Evolutionary conservation across 257 asterid genomes (phyloP).

Genomic region (Solanum commersonii): DNA sequence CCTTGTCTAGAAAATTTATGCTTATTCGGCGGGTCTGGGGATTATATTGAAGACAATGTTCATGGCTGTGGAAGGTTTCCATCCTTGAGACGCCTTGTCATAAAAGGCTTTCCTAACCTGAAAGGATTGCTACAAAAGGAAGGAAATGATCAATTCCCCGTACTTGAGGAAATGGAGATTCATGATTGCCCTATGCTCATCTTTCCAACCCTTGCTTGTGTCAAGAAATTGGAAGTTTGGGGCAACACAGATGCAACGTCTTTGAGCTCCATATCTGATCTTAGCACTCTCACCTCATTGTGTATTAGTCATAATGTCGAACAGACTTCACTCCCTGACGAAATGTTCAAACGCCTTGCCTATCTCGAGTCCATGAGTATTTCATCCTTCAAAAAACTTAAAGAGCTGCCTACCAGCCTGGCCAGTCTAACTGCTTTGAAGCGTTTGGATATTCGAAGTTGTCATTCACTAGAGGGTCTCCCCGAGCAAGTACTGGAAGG

Average conservation of each 20-base stretch:
- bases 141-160: neutral
- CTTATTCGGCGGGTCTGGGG: neutral
- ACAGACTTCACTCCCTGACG: neutral
- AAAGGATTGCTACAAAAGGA: constrained; percentile 1
- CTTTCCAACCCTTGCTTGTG: neutral
- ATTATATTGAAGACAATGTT: constrained; percentile 3
- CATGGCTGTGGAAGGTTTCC: neutral
- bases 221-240: neutral
- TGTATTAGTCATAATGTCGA: neutral
- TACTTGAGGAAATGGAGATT: neutral
- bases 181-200: neutral
- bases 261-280: neutral
- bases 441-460: neutral
- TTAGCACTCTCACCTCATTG: neutral
- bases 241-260: neutral
- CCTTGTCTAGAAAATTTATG: neutral
- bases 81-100: neutral
- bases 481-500: neutral
- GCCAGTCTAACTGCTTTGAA: neutral
- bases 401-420: neutral
- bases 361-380: neutral
- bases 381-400: neutral
- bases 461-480: neutral
- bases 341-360: neutral
- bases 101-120: constrained; percentile 1